Evolutionary conservation across 768 basidiomycete genomes (phyloP), one percentile per base, ranked within the genome.

Genomic region (Mycena crocata): DNA sequence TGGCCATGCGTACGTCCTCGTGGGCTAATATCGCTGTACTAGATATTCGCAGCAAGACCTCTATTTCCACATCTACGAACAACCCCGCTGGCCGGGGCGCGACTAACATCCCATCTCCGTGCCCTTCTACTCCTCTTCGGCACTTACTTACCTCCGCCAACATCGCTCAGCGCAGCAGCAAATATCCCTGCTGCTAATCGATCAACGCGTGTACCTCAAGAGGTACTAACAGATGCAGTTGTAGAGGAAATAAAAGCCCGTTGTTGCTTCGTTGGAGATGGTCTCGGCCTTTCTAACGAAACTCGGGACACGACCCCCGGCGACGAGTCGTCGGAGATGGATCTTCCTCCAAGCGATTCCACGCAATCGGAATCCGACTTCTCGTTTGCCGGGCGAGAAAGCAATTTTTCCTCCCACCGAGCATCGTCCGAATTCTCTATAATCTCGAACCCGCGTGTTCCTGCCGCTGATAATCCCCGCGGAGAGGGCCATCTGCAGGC

Each of bases 1-100:
- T 17, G n/a, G 3, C 3, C 14, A 24, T 35, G 3, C n/a, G 15
- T 37, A 2, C 1, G 14, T 21, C n/a, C 6, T 24, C 5, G 14
- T 5, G 24, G 19, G 44, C 26, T 57, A 48, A 23, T 48, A n/a
- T 48, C 35, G 61, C 58, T 50, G 62, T 57, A 13, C 30, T 72
- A 99, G 97, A 94, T 98, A 70, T 97, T 91, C 73, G 90, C 93
- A 32, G 90, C 96, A 7, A 84, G 97, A 40, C 97, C 97, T 0
- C 80, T 99, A 48, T 98, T 89, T 74, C 89, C 93, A 19, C 89
- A 91, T 52, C 82, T 98, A 10, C 87, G 87, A 71, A 92, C 95
- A 4, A 96, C 96, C 2, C 94, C 97, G 7, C 79, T 94, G 19
- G 96, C 96, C 14, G 96, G 97, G n/a, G 80, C 86, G 6, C 85